Base-by-base conservation (phyloP, 1,284 basidiomycete genomes). In the Cerrena zonata region DNA sequence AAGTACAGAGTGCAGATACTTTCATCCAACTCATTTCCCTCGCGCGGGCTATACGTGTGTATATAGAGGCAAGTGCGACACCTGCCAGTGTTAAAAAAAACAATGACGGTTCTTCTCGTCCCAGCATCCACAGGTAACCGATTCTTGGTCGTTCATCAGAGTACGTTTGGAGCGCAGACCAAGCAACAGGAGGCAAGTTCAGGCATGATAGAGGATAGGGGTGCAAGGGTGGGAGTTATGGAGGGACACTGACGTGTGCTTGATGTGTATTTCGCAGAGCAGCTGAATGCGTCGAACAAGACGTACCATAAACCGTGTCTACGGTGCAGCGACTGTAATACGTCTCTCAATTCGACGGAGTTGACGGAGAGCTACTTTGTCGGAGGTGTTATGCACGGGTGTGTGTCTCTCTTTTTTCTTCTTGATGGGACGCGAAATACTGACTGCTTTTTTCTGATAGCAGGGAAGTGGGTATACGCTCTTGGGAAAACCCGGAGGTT, bases 241-340 rank as follows among this genome's bases (percentile, higher is more conserved):
- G 67, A 2, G 64, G 71, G 25, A 80, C 74, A 19, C 79, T 82
- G 19, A 64, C 62, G 38, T 84, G 82, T 58, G 74, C 77, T n/a
- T 70, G 71, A 48, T 84, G 82, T 56, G 69, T 83, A 77, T 63
- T 82, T 80, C 56, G 82, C 82, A 24, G 82, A 84, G 64, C 81
- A 82, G 69, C 78, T 78, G 36, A 26, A 86, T 66, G 86, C 87
- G 2, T 75, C 84, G 2, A 84, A 84, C 15, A 83, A 86, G 70
- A 84, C 82, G 30, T 90, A 74, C 65, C 87, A 90, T 56, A 88
- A 86, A 62, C 70, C 68, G n/a, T 90, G 88, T 61, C 65, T 90
- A 55, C 71, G 86, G 19, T 90, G 87, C 61, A 74, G 74, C 3
- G 82, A 82, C 56, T 90, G 87, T 58, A 76, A 72, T 51, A 79